These are phyloP conservation scores for Fusarium concolor DNA, from an alignment of 2,329 filamentous ascomycete genomes.

Conservation along the genomic window DNA sequence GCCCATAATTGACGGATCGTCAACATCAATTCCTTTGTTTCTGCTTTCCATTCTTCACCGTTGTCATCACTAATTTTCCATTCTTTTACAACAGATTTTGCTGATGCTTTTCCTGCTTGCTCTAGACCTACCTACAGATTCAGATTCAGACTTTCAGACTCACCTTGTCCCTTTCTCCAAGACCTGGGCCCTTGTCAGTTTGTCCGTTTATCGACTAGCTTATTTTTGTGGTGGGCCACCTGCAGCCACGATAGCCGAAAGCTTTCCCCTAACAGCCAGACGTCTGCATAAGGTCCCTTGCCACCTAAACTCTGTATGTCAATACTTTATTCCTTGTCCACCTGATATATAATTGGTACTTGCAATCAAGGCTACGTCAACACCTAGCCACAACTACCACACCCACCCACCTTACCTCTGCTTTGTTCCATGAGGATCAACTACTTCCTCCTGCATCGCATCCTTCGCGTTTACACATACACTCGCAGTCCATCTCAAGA, in stretches of 20 bases:
- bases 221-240: constrained; percentile 37
- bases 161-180: constrained; percentile 27
- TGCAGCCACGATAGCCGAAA: constrained; percentile 39
- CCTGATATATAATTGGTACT: constrained; percentile 24
- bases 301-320: constrained; percentile 37
- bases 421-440: constrained; percentile 26
- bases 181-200: constrained; percentile 36
- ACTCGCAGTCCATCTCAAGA: constrained; percentile 32
- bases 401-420: constrained; percentile 1
- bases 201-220: constrained; percentile 41
- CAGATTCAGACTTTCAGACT: not conserved
- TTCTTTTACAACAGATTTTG: constrained; percentile 27
- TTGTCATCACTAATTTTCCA: not conserved
- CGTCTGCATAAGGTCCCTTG: constrained; percentile 35
- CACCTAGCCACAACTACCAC: constrained; percentile 26
- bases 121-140: constrained; percentile 43
- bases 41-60: constrained; percentile 1
- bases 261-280: constrained; percentile 35
- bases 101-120: constrained; percentile 41
- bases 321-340: constrained; percentile 39
- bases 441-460: constrained; percentile 15
- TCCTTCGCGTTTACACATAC: constrained; percentile 33
- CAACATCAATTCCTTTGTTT: not conserved
- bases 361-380: constrained; percentile 40
- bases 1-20: constrained; percentile 5